Percentiles rank a stretch among this genome's conserved stretches.
These are phyloP conservation scores for Zalerion maritima DNA, from an alignment of 495 filamentous ascomycete species.

Conservation along the genomic window DNA sequence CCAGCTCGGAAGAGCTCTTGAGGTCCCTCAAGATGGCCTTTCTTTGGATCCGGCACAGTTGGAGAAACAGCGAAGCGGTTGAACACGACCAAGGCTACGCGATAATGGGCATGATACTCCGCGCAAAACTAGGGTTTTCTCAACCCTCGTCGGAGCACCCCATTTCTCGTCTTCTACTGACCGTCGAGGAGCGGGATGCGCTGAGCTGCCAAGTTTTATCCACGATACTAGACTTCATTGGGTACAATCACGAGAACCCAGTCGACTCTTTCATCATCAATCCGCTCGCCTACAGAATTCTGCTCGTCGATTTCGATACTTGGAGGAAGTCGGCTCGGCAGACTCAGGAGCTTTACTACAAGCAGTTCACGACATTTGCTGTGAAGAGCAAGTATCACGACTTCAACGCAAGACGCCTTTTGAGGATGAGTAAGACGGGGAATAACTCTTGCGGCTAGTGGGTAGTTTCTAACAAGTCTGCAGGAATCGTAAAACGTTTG, in stretches of 20 bases:
- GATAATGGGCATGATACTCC: constrained; percentile 63
- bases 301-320: constrained; percentile 81
- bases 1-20: constrained; percentile 50
- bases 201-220: constrained; percentile 57
- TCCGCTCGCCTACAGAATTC: constrained; percentile 78
- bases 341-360: constrained; percentile 79
- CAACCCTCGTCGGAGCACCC: constrained; percentile 22
- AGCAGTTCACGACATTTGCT: constrained; percentile 75
- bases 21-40: constrained; percentile 73
- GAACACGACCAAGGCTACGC: constrained; percentile 89
- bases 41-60: constrained; percentile 68
- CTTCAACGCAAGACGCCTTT: constrained; percentile 75
- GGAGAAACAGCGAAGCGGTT: constrained; percentile 98
- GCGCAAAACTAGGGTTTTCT: constrained; percentile 55
- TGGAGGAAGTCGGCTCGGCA: constrained; percentile 65
- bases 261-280: constrained; percentile 87
- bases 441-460: constrained; percentile 1
- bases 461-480: constrained; percentile 5
- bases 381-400: constrained; percentile 74
- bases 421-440: constrained; percentile 69
- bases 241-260: constrained; percentile 61
- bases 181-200: constrained; percentile 42
- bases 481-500: constrained; percentile 79
- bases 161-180: constrained; percentile 22
- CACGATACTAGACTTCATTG: constrained; percentile 70